Evolutionary conservation across 352 stramenopile species (phyloP), one percentile per base, ranked within the genome.

Genomic region (Phytophthora idaei): DNA sequence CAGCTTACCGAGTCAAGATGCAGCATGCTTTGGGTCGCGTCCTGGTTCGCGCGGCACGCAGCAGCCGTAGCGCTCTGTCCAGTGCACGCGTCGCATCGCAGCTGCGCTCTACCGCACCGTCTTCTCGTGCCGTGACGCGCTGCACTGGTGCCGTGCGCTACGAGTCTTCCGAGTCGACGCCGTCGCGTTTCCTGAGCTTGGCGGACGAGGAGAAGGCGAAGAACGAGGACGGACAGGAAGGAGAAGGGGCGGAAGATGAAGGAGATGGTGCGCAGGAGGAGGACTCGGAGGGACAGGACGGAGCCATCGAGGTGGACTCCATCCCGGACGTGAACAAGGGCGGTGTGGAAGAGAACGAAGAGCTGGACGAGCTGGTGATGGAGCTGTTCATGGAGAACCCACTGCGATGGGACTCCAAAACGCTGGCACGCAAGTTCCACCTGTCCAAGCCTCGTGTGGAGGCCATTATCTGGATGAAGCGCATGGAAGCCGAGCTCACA

Each of bases 351-450:
- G 80, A 92, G 59, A 81, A 86, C 56, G 87, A 94, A 44, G 74
- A 90, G 57, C 67, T 90, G 47, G 83, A 93, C 62, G 73, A 85
- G 42, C 61, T 90, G 64, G 78, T 95, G 53, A 92, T 92, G 78
- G 74, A 89, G 54, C 63, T 96, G 39, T 90, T 85, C 64, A 86
- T 98, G 76, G 80, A 93, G 58, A 85, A 98, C 75, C 89, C 92
- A 17, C 57, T 97, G 53, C 80, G 85, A 42, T 95, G 90, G 83
- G 96, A 88, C 54, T 67, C 95, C 2, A 71, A 85, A 25, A 92
- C 94, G 61, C 85, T 98, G 25, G 80, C 87, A 52, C 83, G 81
- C 60, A 88, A 86, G 69, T 94, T 84, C 57, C 67, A 84, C 58
- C 65, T 93, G 53, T 81, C 83, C 9, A 91, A 91, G 72, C 74